Evolutionary conservation across 371 early-diverging fungal species (phyloP), one percentile per base, ranked within the genome.

Genomic region (Saksenaea vasiformis): DNA sequence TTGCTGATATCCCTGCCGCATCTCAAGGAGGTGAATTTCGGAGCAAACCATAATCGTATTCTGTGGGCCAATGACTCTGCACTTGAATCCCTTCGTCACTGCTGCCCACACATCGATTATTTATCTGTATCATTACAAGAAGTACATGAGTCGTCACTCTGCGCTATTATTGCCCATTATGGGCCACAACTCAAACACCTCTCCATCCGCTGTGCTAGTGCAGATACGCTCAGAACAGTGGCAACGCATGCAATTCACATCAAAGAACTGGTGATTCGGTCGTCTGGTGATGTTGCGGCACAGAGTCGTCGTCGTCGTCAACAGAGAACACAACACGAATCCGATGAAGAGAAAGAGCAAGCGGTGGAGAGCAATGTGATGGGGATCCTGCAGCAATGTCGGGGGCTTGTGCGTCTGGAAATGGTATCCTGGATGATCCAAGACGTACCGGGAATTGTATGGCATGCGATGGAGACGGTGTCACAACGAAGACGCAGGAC

Each of bases 11-110:
- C 35, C n/a, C 53, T 66, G 5, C 77, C 77, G n/a, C 35, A 54
- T 3, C 37, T 77, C 24, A 62, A 39, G 31, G 24, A 54, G 28
- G 56, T 69, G 22, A 17, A 41, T 17, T 63, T 73, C n/a, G 70
- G 72, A 8, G 72, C 77, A 15, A 77, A 77, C 56, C 77, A 77
- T 58, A 77, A 77, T 56, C 57, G 69, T 31, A 65, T 64, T 3
- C 65, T 43, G 5, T 22, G 59, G n/a, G 72, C 74, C 1, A 77
- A 77, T 37, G 72, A 77, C 39, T 17, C 65, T 13, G 69, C 74
- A 5, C 54, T 77, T 36, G 35, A 27, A 19, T 26, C 47, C 1
- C 35, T 72, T 13, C 27, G 53, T 31, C 14, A 56, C 15, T 31
- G 63, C 13, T 72, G 70, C 53, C 66, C 73, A 0, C 2, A 54